Base-by-base conservation (phyloP, 306 rosid species). In the Prinsepia uniflora region DNA sequence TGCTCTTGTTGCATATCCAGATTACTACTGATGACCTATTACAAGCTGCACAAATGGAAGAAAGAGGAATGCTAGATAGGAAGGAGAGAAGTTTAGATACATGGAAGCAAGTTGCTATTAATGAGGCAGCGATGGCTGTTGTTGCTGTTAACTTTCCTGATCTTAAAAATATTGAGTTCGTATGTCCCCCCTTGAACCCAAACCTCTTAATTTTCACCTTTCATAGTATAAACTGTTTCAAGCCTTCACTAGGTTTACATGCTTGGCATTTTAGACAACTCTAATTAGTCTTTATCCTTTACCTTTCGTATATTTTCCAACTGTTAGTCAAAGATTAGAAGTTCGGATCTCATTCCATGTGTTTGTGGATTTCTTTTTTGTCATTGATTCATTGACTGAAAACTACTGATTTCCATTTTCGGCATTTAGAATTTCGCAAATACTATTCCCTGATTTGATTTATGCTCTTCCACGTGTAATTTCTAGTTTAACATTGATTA, bases 11-110 rank as follows among this genome's bases (percentile, higher is more conserved):
- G 47, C 22, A 82, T 75, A 47, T 81, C 77, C 89, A 94, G 98
- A 84, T 94, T 76, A 94, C 97, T 10, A 94, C 98, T 30, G 98
- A 94, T 71, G 98, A 94, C 79, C 82, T 94, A 34, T 84, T 94
- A 69, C 98, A 94, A 94, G 98, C 98, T 75, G 98, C 98, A 46
- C 98, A 94, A 85, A 94, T 94, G 85, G 98, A 94, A 82, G 98
- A 94, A 85, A 89, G 97, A 77, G 98, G 98, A 81, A 87, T 89
- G 98, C 86, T 90, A 63, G 98, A 94, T 84, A 87, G 87, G 83
- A 94, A 89, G 81, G 92, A 90, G 70, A 87, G 98, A 75, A 94
- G 97, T 82, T 56, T 10, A 1, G 92, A 86, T 75, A 82, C 86
- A 62, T 94, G 98, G 98, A 89, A 81, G 83, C 92, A 86, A 90